Percentiles rank a stretch among this genome's conserved stretches.
Conservation (phyloP, 345 rosid genomes). For the Iberis pinnata region DNA sequence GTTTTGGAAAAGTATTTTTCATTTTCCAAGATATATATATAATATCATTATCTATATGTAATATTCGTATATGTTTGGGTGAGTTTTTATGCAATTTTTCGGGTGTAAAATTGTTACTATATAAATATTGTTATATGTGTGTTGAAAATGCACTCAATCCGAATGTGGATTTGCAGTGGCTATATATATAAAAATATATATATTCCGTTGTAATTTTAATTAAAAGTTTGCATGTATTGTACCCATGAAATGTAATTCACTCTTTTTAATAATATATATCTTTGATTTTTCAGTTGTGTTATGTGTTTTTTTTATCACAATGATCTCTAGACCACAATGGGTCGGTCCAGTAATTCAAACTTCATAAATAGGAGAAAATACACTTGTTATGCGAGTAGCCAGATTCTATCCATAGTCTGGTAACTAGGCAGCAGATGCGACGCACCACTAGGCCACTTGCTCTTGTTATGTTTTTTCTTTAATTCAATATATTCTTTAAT, state of each 20-base stretch:
- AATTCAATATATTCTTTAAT: neutral
- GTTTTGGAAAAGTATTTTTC: conserved; percentile 34
- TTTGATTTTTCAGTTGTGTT: neutral
- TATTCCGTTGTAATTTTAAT: conserved; percentile 21
- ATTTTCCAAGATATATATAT: conserved; percentile 30
- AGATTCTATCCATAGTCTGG: no score
- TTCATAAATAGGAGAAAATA: no score
- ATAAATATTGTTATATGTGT: conserved; percentile 12
- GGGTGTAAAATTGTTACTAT: conserved; percentile 22
- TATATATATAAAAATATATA: conserved; percentile 26
- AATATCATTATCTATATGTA: conserved; percentile 19
- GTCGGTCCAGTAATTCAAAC: no score
- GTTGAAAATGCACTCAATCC: conserved; percentile 39
- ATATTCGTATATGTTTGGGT: conserved; percentile 22
- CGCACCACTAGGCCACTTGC: no score
- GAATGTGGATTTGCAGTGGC: conserved; percentile 45
- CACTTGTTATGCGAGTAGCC: no score
- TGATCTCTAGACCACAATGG: no score
- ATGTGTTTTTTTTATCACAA: no score
- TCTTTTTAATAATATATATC: neutral
- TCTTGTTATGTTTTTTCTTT: no score
- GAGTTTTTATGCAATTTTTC: conserved; percentile 32
- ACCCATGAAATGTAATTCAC: conserved; percentile 14
- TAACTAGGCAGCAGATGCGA: no score
- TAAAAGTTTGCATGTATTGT: conserved; percentile 26